A percentile compares a stretch with the other conserved stretches of the same genome.
These are phyloP conservation scores for Botryosphaeria agaves DNA, from an alignment of 2,329 filamentous ascomycete genomes.

Conservation along the genomic window DNA sequence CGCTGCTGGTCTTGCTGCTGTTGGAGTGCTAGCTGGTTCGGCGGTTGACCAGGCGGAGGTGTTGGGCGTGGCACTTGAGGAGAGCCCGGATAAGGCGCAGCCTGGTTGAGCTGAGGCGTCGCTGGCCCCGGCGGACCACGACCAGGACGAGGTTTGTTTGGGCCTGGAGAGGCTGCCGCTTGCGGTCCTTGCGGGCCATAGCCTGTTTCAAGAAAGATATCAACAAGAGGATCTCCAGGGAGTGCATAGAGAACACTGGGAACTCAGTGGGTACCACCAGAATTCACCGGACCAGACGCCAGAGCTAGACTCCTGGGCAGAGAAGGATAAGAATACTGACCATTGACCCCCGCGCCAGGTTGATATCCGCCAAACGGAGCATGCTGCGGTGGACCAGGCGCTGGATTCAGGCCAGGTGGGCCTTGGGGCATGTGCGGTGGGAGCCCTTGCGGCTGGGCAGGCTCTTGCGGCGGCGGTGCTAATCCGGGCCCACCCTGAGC, in stretches of 20 bases:
- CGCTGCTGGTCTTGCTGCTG: constrained; percentile 8
- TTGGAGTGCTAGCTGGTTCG: constrained; percentile 15
- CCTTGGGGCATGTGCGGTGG: constrained; percentile 53
- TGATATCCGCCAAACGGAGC: constrained; percentile 56
- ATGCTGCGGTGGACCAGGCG: constrained; percentile 43
- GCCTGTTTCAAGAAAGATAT: constrained; percentile 28
- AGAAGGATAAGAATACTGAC: constrained; percentile 21
- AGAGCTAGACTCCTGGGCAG: background rate
- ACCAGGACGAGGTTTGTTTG: constrained; percentile 37
- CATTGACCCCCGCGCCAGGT: constrained; percentile 44
- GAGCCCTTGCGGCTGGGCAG: constrained; percentile 39
- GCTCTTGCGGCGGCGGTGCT: constrained; percentile 48
- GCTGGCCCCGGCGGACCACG: constrained; percentile 52
- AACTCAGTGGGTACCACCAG: no score
- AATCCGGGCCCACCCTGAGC: constrained; percentile 73
- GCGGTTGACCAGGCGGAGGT: constrained; percentile 32
- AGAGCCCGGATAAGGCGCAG: constrained; percentile 75
- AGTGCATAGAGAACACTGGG: no score
- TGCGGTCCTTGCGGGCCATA: constrained; percentile 73
- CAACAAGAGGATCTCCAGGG: no score
- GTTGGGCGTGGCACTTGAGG: constrained; percentile 80
- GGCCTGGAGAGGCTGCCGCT: constrained; percentile 73
- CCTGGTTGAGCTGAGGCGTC: constrained; percentile 82
- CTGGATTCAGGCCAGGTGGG: constrained; percentile 44
- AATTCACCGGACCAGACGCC: no score